Conservation (phyloP, 2,329 filamentous ascomycete species). For the Paraconiothyrium sp. region DNA sequence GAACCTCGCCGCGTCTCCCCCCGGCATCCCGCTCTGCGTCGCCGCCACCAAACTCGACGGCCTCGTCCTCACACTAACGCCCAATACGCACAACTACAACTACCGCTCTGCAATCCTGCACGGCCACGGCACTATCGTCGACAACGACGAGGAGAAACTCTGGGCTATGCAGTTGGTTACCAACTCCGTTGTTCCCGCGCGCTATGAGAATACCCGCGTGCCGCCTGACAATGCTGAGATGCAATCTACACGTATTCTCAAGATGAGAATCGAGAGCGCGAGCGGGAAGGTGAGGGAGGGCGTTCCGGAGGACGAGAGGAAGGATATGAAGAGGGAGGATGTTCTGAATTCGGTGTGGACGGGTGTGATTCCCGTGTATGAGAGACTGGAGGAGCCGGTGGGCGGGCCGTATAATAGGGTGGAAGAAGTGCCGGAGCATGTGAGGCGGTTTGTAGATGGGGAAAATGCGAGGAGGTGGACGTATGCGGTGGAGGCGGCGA, state of each 20-base stretch:
- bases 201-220: conserved; percentile 72
- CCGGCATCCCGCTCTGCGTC: background rate
- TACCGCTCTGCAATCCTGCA: conserved; percentile 66
- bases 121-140: conserved; percentile 75
- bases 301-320: conserved; percentile 68
- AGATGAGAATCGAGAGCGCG: conserved; percentile 72
- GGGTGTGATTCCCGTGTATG: conserved; percentile 60
- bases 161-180: conserved; percentile 84
- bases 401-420: conserved; percentile 68
- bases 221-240: conserved; percentile 69
- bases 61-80: conserved; percentile 60
- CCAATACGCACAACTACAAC: conserved; percentile 2
- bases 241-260: conserved; percentile 76
- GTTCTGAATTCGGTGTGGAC: conserved; percentile 65
- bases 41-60: conserved; percentile 78
- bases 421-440: conserved; percentile 67
- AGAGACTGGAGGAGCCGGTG: conserved; percentile 69
- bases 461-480: conserved; percentile 52
- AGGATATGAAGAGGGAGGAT: conserved; percentile 61
- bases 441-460: conserved; percentile 62
- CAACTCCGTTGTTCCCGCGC: conserved; percentile 72
- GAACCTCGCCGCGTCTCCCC: conserved; percentile 65
- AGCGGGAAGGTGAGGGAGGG: conserved; percentile 79
- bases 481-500: conserved; percentile 32
- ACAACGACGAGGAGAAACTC: conserved; percentile 73